These are phyloP conservation scores for Cryptosporidium sp. DNA, from an alignment of 169 alveolate species.

Conservation along the genomic window DNA sequence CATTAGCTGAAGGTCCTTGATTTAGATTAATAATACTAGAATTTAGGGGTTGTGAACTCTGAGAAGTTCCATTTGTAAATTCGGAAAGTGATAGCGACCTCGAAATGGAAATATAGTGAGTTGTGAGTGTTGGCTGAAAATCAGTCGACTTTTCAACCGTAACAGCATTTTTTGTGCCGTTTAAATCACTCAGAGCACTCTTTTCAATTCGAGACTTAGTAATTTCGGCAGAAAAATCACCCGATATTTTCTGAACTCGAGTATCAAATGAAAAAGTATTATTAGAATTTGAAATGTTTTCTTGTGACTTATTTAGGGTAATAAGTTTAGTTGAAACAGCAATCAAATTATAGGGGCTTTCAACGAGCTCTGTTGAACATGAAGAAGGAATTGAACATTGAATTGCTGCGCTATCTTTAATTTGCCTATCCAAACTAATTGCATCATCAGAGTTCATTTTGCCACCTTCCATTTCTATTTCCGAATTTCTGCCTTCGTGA, in stretches of 20 bases:
- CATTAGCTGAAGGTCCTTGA: background rate
- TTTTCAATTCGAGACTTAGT: background rate
- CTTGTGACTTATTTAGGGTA: conserved; percentile 1
- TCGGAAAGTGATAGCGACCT: conserved; percentile 43
- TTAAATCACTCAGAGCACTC: background rate
- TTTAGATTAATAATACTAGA: background rate
- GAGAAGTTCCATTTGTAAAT: conserved; percentile 2
- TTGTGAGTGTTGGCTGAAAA: background rate
- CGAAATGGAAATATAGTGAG: conserved; percentile 46
- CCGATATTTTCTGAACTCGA: conserved; percentile 7
- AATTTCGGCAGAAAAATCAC: background rate
- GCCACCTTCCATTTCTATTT: conserved; percentile 23
- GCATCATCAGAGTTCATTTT: background rate
- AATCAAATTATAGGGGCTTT: conserved; percentile 35
- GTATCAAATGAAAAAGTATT: conserved; percentile 26
- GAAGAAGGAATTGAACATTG: conserved; percentile 47
- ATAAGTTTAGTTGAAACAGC: conserved; percentile 9
- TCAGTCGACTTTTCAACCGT: background rate
- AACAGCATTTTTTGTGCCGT: background rate
- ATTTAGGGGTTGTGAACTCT: background rate
- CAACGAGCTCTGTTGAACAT: conserved; percentile 42
- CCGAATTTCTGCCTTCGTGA: background rate
- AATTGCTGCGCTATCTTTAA: background rate
- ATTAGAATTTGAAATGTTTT: background rate
- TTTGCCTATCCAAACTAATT: background rate